Percentiles rank a stretch among this genome's conserved stretches.
Evolutionary conservation across 2,329 filamentous ascomycete genomes (phyloP).

Genomic region (Xylariaceae sp.): DNA sequence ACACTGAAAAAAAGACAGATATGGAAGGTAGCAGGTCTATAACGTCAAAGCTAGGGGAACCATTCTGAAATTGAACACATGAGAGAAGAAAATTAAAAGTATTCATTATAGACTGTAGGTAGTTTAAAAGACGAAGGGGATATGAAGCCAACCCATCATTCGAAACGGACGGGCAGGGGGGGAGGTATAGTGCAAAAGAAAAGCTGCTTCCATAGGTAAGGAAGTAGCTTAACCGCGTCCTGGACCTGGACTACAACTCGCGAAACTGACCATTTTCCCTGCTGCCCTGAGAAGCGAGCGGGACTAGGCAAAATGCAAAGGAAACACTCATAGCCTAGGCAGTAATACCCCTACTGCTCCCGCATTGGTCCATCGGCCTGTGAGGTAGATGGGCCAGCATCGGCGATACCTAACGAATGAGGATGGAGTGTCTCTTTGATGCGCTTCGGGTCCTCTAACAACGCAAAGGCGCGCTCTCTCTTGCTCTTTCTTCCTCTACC

Average conservation of each 20-base stretch:
- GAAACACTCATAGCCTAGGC: neutral
- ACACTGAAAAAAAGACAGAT: too few species aligned
- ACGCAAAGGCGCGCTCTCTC: constrained; percentile 46
- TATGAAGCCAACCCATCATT: too few species aligned
- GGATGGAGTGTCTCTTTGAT: constrained; percentile 33
- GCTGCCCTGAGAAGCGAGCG: neutral
- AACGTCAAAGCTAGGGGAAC: too few species aligned
- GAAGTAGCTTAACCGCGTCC: neutral
- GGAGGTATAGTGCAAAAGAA: too few species aligned
- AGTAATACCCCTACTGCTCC: neutral
- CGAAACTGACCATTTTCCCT: neutral
- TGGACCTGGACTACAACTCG: neutral
- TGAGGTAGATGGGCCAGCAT: constrained; percentile 6
- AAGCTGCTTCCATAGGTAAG: neutral
- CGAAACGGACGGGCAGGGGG: too few species aligned
- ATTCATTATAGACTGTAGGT: too few species aligned
- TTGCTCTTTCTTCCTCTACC: constrained; percentile 43
- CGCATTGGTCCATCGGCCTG: constrained; percentile 1
- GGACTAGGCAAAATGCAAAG: neutral
- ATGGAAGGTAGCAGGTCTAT: too few species aligned
- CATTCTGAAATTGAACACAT: too few species aligned
- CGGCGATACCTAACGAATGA: neutral
- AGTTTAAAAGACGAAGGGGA: too few species aligned
- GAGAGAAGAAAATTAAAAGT: too few species aligned
- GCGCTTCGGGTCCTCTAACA: constrained; percentile 45